A percentile compares a stretch with the other conserved stretches of the same genome.
These are phyloP conservation scores for rapeseed (Brassica napus) DNA, from an alignment of 345 rosid species.

Conservation along the genomic window Da-Ae NC_063440.1:12533001-12533500, in stretches of 20 bases:
- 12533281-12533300: neutral
- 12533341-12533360: no score
- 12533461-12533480: no score
- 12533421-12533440: no score
- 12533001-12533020: constrained; percentile 53
- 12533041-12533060: constrained; percentile 74
- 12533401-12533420: no score
- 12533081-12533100: constrained; percentile 65
- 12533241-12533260: constrained; percentile 61
- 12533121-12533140: neutral
- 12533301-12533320: neutral
- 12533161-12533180: neutral
- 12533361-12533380: no score
- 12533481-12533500: no score
- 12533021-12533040: constrained; percentile 53
- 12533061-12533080: constrained; percentile 72
- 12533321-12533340: neutral
- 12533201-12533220: constrained; percentile 46
- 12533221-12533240: constrained; percentile 56
- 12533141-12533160: neutral
- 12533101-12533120: constrained; percentile 7
- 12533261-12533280: constrained; percentile 39
- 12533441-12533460: no score
- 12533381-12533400: no score
- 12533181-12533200: constrained; percentile 39